These are phyloP conservation scores for Saksenaea vasiformis DNA, from an alignment of 371 early-diverging fungal genomes.

Conservation along the genomic window DNA sequence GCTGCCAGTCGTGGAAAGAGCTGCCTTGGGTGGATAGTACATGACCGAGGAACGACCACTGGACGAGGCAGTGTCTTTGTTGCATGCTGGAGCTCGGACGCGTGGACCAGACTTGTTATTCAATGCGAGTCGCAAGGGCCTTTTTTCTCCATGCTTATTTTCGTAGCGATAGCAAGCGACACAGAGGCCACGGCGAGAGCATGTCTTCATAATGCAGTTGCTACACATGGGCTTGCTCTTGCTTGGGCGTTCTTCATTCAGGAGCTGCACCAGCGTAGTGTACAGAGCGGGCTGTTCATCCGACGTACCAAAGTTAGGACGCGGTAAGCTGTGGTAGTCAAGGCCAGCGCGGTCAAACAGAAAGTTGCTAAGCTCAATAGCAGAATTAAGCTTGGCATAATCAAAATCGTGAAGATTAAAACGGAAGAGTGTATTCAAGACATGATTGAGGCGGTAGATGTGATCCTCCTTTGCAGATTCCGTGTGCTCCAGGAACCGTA, in stretches of 20 bases:
- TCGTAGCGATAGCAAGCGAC: slow-evolving; percentile 54
- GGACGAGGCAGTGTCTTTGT: neutral
- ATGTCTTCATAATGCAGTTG: slow-evolving; percentile 46
- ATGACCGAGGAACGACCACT: neutral
- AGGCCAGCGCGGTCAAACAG: slow-evolving; percentile 42
- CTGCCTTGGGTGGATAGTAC: neutral
- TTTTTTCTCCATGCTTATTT: slow-evolving; percentile 40
- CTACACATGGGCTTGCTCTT: slow-evolving; percentile 45
- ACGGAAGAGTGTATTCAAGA: slow-evolving; percentile 46
- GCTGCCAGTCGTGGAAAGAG: neutral
- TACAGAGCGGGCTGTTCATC: slow-evolving; percentile 29
- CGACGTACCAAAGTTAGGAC: slow-evolving; percentile 17
- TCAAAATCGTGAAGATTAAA: slow-evolving; percentile 42
- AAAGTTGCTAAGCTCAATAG: slow-evolving; percentile 35
- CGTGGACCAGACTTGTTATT: slow-evolving; percentile 38
- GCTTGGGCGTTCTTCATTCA: slow-evolving; percentile 37
- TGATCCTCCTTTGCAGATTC: slow-evolving; percentile 48
- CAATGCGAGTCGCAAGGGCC: slow-evolving; percentile 43
- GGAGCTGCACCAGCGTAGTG: slow-evolving; percentile 25
- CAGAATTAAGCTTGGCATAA: slow-evolving; percentile 19
- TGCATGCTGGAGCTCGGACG: neutral
- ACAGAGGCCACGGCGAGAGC: slow-evolving; percentile 44
- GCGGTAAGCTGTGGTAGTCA: slow-evolving; percentile 31
- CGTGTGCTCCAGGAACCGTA: slow-evolving; percentile 45
- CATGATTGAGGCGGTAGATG: slow-evolving; percentile 48